phyloP scores from a whole-genome alignment of 441 rosid species.

The Erysimum pusillum region DNA sequence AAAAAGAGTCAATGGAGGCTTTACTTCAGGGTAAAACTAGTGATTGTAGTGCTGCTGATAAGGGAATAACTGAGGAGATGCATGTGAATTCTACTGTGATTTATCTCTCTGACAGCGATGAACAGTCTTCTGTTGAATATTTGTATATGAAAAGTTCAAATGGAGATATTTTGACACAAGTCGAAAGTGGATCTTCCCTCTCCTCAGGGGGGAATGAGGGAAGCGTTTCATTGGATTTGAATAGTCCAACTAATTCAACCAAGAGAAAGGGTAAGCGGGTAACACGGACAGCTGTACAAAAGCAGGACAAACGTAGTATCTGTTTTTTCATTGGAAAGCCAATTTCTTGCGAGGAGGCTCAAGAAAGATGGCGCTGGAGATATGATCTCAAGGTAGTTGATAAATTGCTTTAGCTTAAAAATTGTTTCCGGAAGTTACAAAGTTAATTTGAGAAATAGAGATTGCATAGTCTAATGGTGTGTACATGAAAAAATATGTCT shows the following conservation, averaged over 20 bases:
- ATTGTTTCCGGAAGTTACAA: background rate
- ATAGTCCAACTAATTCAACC: constrained; percentile 35
- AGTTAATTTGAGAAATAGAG: constrained; percentile 16
- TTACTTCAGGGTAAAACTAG: constrained; percentile 26
- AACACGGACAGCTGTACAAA: constrained; percentile 42
- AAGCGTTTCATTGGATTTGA: constrained; percentile 32
- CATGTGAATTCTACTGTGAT: constrained; percentile 41
- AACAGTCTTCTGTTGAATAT: constrained; percentile 45
- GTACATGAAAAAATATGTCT: constrained; percentile 5
- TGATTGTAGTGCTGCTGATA: constrained; percentile 24
- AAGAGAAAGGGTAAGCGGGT: constrained; percentile 50
- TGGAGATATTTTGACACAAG: constrained; percentile 41
- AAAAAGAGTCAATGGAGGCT: constrained; percentile 31
- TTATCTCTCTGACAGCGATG: constrained; percentile 41
- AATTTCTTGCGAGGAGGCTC: constrained; percentile 74
- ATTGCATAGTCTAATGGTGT: constrained; percentile 27
- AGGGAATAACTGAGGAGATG: constrained; percentile 30
- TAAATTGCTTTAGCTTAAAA: constrained; percentile 11
- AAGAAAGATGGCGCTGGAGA: constrained; percentile 88
- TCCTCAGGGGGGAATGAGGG: constrained; percentile 33
- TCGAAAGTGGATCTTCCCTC: constrained; percentile 38
- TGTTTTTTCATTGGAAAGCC: constrained; percentile 80
- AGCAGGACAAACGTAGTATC: constrained; percentile 38
- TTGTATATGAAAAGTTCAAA: constrained; percentile 43
- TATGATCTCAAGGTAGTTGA: constrained; percentile 79